phyloP scores from a whole-genome alignment of 345 rosid genomes.

The Camelina sativa region DNA sequence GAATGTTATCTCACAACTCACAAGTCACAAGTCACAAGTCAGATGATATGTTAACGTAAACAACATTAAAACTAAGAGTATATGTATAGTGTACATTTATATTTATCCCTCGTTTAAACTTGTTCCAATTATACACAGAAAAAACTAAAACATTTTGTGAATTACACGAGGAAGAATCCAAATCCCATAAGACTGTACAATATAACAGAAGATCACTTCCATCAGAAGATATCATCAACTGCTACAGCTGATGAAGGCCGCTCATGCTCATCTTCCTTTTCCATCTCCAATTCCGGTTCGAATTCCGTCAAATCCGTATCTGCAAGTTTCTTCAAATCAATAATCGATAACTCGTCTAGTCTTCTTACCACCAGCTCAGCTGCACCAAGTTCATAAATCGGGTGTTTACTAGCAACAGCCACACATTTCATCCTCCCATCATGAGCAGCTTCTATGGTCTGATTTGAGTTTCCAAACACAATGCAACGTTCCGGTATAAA shows the following conservation, averaged over 20 bases:
- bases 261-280: conserved; percentile 62
- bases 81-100: conserved; percentile 34
- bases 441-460: conserved; percentile 92
- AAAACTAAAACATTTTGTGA: conserved; percentile 29
- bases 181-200: conserved; percentile 58
- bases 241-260: conserved; percentile 50
- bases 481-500: conserved; percentile 95
- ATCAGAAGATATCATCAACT: conserved; percentile 81
- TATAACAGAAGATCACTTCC: conserved; percentile 39
- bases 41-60: not conserved
- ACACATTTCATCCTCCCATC: conserved; percentile 97
- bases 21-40: too few relatives aligned
- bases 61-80: conserved; percentile 10
- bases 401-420: conserved; percentile 94
- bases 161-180: conserved; percentile 28
- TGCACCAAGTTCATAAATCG: conserved; percentile 87
- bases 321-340: conserved; percentile 93
- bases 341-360: conserved; percentile 80
- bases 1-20: too few relatives aligned
- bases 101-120: conserved; percentile 11
- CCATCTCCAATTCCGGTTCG: conserved; percentile 72
- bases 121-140: conserved; percentile 48
- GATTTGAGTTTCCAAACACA: conserved; percentile 92
- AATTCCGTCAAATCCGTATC: conserved; percentile 74
- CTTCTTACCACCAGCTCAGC: conserved; percentile 89